Base-by-base conservation (phyloP, 805 yeast species). In the Lipomyces kockii region DNA sequence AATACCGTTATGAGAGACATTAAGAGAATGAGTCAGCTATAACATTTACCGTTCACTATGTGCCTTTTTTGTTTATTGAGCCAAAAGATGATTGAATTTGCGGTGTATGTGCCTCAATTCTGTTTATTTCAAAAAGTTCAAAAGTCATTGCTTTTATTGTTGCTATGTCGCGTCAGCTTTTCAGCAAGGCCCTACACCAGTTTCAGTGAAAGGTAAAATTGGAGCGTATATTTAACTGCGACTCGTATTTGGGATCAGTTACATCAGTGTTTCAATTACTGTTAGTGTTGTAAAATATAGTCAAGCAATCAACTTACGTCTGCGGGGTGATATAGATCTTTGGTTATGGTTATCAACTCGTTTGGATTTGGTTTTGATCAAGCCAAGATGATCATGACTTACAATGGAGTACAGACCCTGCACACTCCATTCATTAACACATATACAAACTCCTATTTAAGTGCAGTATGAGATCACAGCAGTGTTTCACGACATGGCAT, bases 1-100 rank as follows among this genome's bases (percentile, higher is more conserved):
- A 49, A 34, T 64, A 60, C 37, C 67, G 55, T 9, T 52, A 52
- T 52, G 55, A 52, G 34, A 52, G 55, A 25, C 55, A 11, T 52
- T 52, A 29, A 52, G 34, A 4, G n/a, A 29, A 7, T 4, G n/a
- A 22, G 55, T 5, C 55, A 29, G 34, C 55, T 22, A 25, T 52
- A 29, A 17, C n/a, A 43, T 43, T 43, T 43, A n/a, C 17, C n/a
- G 9, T 43, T 43, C 49, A 43, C 22, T 8, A n/a, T 43, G 49
- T n/a, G 8, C 20, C 49, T 1, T 0, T 37, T 37, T 37, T 37
- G 39, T 12, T 43, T 43, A 17, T 6, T 17, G 9, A n/a, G 22
- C 9, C 20, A 43, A n/a, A 43, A 43, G 49, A 43, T 43, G 49
- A 43, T 43, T 43, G 5, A 17, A 43, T n/a, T 6, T 17, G 49